Percentiles rank a stretch among this genome's conserved stretches.
Conservation (phyloP, 1,139 yeast species). For the Barnettozyma hawaiiensis region DNA sequence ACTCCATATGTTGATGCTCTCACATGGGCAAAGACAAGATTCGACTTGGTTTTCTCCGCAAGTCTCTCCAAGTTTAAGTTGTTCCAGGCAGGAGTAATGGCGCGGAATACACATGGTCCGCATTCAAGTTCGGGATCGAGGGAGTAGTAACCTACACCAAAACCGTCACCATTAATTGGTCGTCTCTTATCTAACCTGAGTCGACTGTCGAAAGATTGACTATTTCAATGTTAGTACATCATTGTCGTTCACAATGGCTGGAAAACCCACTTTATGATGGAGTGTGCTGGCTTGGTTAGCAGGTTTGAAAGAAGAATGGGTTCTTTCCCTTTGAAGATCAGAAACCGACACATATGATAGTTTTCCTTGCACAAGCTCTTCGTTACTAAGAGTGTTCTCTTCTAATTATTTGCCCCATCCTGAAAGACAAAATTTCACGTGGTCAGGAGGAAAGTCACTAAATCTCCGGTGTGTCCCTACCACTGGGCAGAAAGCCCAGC, state of each 20-base stretch:
- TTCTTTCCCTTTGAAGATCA: constrained; percentile 57
- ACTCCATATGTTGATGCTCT: constrained; percentile 96
- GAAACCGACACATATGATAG: constrained; percentile 61
- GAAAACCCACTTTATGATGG: constrained; percentile 69
- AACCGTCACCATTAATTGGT: constrained; percentile 97
- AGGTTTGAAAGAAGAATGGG: constrained; percentile 82
- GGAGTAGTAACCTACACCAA: constrained; percentile 92
- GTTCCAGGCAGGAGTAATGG: constrained; percentile 98
- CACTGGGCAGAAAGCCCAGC: no score
- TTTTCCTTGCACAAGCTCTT: no score
- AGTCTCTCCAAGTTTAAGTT: constrained; percentile 81
- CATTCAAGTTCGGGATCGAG: constrained; percentile 48
- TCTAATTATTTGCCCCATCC: no score
- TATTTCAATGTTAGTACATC: constrained; percentile 8
- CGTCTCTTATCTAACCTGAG: constrained; percentile 79
- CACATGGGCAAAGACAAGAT: constrained; percentile 88
- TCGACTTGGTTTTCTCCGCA: constrained; percentile 81
- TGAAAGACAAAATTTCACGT: no score
- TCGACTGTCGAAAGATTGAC: constrained; percentile 86
- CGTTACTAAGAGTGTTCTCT: no score
- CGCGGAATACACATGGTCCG: constrained; percentile 82
- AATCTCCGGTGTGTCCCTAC: no score
- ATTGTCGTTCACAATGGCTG: not conserved
- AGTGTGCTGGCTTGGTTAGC: constrained; percentile 91
- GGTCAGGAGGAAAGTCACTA: no score